Evolutionary conservation across 352 stramenopile genomes (phyloP).

Genomic region (Sclerospora graminicola): DNA sequence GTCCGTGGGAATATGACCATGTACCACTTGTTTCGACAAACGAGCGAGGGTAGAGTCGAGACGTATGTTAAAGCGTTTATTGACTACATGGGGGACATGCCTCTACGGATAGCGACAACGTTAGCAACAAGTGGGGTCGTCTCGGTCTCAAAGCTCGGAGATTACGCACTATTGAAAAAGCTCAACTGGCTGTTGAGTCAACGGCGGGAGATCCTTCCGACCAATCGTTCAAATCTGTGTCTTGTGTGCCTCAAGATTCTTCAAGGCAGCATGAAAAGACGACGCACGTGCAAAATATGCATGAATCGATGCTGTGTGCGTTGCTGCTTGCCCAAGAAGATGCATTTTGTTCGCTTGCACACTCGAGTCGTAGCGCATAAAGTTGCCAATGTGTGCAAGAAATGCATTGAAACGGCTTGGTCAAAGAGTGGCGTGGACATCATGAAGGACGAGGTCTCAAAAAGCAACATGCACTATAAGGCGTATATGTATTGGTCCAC

Average conservation of each 20-base stretch:
- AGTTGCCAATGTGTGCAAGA: conserved; percentile 15
- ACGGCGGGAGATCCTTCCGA: conserved; percentile 1
- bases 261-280: conserved; percentile 9
- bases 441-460: conserved; percentile 14
- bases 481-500: conserved; percentile 12
- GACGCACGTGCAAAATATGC: conserved; percentile 23
- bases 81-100: conserved; percentile 29
- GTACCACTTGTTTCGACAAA: conserved; percentile 39
- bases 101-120: conserved; percentile 16
- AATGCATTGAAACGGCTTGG: conserved; percentile 11
- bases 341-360: conserved; percentile 15
- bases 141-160: conserved; percentile 22
- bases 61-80: conserved; percentile 30
- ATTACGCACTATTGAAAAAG: conserved; percentile 26
- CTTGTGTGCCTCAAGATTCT: conserved; percentile 13
- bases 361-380: conserved; percentile 15
- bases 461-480: conserved; percentile 2
- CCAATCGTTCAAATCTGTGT: conserved; percentile 7
- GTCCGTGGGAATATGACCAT: conserved; percentile 43
- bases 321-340: conserved; percentile 25
- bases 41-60: conserved; percentile 23
- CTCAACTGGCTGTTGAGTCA: conserved; percentile 21
- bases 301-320: conserved; percentile 10
- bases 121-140: conserved; percentile 22
- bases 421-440: conserved; percentile 16